phyloP scores from a whole-genome alignment of 2,329 filamentous ascomycete species.

The Lecanicillium sp. region DNA sequence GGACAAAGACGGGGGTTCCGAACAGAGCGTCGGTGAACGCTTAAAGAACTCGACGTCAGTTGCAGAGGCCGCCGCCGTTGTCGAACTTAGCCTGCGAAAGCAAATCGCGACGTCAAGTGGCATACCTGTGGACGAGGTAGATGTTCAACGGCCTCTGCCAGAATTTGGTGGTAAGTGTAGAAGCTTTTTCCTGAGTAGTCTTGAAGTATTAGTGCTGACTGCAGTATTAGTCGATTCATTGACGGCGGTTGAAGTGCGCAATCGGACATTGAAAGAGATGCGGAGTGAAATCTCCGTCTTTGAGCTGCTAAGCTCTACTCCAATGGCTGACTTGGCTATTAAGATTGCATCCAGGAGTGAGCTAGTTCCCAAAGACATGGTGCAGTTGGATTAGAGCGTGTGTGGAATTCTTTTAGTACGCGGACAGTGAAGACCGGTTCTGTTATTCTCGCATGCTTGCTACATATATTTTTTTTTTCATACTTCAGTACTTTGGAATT shows the following conservation, averaged over 20 bases:
- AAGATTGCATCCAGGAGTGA: slow-evolving; percentile 6
- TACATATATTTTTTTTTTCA: background rate
- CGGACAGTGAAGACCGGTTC: no score
- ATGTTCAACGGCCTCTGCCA: slow-evolving; percentile 3
- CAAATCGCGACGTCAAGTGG: slow-evolving; percentile 3
- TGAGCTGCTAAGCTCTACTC: slow-evolving; percentile 5
- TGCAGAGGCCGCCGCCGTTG: slow-evolving; percentile 2
- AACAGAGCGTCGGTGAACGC: background rate
- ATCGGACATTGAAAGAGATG: slow-evolving; percentile 6
- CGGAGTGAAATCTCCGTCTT: slow-evolving; percentile 8
- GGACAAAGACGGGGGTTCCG: background rate
- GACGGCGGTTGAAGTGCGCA: slow-evolving; percentile 7
- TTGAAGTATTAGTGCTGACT: background rate
- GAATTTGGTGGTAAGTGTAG: slow-evolving; percentile 8
- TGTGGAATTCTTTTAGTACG: background rate
- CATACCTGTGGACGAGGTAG: slow-evolving; percentile 5
- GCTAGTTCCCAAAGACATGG: background rate
- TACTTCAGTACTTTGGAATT: background rate
- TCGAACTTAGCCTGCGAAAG: slow-evolving; percentile 3
- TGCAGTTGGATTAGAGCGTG: background rate
- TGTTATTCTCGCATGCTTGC: background rate
- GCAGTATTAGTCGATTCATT: slow-evolving; percentile 8
- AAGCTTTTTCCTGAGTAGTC: background rate
- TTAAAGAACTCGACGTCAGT: background rate
- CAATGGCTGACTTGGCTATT: slow-evolving; percentile 6